phyloP scores from a whole-genome alignment of 2,329 filamentous ascomycete species.

The Cladosporium velox region DNA sequence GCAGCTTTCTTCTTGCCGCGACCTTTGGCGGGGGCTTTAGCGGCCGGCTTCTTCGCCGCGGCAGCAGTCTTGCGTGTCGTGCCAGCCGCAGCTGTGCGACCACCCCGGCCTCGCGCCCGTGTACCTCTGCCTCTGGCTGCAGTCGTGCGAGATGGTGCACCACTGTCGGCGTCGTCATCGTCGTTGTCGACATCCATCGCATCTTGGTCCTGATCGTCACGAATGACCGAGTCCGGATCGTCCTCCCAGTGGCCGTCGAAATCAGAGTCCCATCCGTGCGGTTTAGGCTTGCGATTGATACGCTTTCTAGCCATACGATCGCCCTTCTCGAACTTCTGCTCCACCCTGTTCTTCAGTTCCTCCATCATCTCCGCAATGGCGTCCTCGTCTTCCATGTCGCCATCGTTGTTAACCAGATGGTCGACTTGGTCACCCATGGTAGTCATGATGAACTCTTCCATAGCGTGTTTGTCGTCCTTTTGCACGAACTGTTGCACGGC shows the following conservation, averaged over 20 bases:
- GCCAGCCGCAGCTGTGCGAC: conserved; percentile 46
- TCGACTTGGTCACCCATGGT: conserved; percentile 47
- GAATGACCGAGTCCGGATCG: conserved; percentile 66
- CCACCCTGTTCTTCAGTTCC: conserved; percentile 60
- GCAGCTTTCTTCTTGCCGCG: conserved; percentile 44
- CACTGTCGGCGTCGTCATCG: conserved; percentile 31
- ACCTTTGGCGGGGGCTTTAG: conserved; percentile 24
- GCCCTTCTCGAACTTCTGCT: conserved; percentile 71
- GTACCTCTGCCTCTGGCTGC: conserved; percentile 51
- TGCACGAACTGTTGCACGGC: conserved; percentile 90
- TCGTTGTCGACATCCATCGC: conserved; percentile 49
- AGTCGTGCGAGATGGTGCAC: conserved; percentile 39
- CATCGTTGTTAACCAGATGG: conserved; percentile 54
- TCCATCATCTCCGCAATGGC: conserved; percentile 65
- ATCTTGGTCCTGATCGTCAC: conserved; percentile 50
- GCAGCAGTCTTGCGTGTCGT: conserved; percentile 42
- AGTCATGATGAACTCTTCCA: conserved; percentile 57
- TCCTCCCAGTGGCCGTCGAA: conserved; percentile 80
- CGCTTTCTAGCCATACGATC: conserved; percentile 54
- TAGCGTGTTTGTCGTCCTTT: conserved; percentile 91
- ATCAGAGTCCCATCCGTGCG: conserved; percentile 84
- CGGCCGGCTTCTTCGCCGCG: conserved; percentile 41
- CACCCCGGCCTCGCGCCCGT: conserved; percentile 44
- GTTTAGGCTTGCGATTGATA: conserved; percentile 61
- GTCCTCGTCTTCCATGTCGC: conserved; percentile 62